Evolutionary conservation across 495 filamentous ascomycete genomes (phyloP).

Genomic region (Xylaria curta): DNA sequence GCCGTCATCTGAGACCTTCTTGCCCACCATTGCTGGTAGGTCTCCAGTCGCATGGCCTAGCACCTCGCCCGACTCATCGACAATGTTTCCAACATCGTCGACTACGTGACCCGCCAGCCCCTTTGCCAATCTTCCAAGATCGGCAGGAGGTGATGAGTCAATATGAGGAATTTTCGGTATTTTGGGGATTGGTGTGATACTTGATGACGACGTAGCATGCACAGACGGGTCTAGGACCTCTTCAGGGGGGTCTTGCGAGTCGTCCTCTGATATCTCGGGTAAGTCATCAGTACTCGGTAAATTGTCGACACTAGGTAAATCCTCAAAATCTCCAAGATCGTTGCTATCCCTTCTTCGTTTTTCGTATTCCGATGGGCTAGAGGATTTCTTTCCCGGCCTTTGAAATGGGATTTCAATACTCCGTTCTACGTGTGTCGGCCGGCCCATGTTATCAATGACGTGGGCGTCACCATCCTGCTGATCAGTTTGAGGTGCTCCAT

Average conservation of each 20-base stretch:
- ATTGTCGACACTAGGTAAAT: conserved; percentile 31
- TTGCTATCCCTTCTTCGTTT: conserved; percentile 27
- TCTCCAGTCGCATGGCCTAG: conserved; percentile 54
- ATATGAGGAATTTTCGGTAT: conserved; percentile 39
- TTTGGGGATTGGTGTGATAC: conserved; percentile 38
- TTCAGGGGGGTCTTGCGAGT: conserved; percentile 38
- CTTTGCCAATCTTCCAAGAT: conserved; percentile 49
- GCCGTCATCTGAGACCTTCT: conserved; percentile 49
- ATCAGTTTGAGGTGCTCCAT: neutral
- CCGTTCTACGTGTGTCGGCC: conserved; percentile 37
- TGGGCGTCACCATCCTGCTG: conserved; percentile 14
- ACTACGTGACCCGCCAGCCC: conserved; percentile 74
- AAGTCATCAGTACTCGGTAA: conserved; percentile 32
- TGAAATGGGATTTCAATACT: conserved; percentile 40
- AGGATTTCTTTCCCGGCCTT: conserved; percentile 24
- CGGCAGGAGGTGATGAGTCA: conserved; percentile 31
- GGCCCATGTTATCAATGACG: conserved; percentile 37
- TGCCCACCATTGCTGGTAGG: conserved; percentile 54
- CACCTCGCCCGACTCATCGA: conserved; percentile 63
- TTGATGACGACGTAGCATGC: conserved; percentile 35
- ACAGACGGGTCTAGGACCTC: conserved; percentile 39
- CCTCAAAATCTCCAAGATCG: conserved; percentile 29
- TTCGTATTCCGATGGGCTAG: conserved; percentile 18
- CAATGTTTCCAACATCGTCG: conserved; percentile 75
- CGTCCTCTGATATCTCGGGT: conserved; percentile 28